Percentiles rank a stretch among this genome's conserved stretches.
phyloP scores from a whole-genome alignment of 768 basidiomycete species.

The Udeniomyces megalosporus region DNA sequence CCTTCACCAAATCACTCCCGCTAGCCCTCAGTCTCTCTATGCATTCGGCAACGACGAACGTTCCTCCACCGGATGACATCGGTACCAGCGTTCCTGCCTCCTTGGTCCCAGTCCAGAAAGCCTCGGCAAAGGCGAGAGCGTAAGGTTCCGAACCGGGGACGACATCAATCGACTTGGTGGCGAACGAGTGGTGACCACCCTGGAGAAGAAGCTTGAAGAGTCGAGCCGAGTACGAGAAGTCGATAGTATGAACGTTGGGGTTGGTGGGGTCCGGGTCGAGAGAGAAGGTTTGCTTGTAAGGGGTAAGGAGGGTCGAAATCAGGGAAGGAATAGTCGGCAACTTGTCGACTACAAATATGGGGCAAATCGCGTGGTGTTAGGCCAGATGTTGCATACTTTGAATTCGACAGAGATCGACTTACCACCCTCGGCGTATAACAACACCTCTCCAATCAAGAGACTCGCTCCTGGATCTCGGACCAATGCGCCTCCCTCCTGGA shows the following conservation, averaged over 20 bases:
- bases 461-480: slow-evolving; percentile 64
- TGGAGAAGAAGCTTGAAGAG: slow-evolving; percentile 79
- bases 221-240: slow-evolving; percentile 65
- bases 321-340: slow-evolving; percentile 28
- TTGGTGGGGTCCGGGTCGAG: slow-evolving; percentile 31
- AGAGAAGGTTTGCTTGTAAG: slow-evolving; percentile 38
- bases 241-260: slow-evolving; percentile 46
- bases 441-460: slow-evolving; percentile 58
- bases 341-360: not conserved
- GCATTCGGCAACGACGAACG: slow-evolving; percentile 60
- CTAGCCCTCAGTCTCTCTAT: slow-evolving; percentile 40
- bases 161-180: slow-evolving; percentile 39
- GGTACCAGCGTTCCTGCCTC: slow-evolving; percentile 31
- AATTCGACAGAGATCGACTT: slow-evolving; percentile 23
- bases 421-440: slow-evolving; percentile 79
- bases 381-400: not conserved
- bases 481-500: slow-evolving; percentile 43
- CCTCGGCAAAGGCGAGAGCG: slow-evolving; percentile 20
- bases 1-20: slow-evolving; percentile 23
- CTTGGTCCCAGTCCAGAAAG: slow-evolving; percentile 22
- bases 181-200: slow-evolving; percentile 70
- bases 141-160: slow-evolving; percentile 18
- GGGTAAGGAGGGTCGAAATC: slow-evolving; percentile 38
- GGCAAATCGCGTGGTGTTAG: not conserved
- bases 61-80: slow-evolving; percentile 48